Conservation (phyloP, 345 rosid species). For the Limnanthes douglasii region DNA sequence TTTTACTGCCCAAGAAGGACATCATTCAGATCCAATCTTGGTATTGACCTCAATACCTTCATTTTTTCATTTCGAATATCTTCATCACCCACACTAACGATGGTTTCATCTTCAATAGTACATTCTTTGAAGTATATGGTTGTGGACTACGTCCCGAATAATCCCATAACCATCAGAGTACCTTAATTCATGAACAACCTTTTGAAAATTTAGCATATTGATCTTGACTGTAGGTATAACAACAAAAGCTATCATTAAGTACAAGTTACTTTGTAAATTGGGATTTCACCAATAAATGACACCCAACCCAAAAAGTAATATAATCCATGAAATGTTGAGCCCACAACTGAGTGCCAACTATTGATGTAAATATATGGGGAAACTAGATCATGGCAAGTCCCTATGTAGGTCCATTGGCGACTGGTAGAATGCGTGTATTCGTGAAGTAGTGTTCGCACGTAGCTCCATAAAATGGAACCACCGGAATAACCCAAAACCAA, state of each 20-base stretch:
- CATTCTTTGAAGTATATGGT: too few relatives aligned
- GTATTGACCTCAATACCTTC: slow-evolving; percentile 58
- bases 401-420: slow-evolving; percentile 90
- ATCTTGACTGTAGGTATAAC: slow-evolving; percentile 91
- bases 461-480: slow-evolving; percentile 84
- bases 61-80: slow-evolving; percentile 74
- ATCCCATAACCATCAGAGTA: too few relatives aligned
- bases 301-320: slow-evolving; percentile 70
- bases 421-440: slow-evolving; percentile 86
- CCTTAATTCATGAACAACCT: too few relatives aligned
- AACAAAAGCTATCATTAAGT: slow-evolving; percentile 48
- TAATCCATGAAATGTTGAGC: slow-evolving; percentile 47
- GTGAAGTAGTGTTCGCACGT: slow-evolving; percentile 95
- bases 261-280: slow-evolving; percentile 41
- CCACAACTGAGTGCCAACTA: slow-evolving; percentile 99
- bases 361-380: slow-evolving; percentile 58
- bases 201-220: too few relatives aligned
- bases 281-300: slow-evolving; percentile 45
- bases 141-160: too few relatives aligned
- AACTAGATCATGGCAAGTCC: slow-evolving; percentile 82
- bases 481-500: slow-evolving; percentile 96
- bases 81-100: slow-evolving; percentile 75
- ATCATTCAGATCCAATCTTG: slow-evolving; percentile 33
- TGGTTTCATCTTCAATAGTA: slow-evolving; percentile 76
- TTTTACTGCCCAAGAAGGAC: slow-evolving; percentile 66